Evolutionary conservation across 176 grass and related monocot genomes (phyloP), one percentile per base, ranked within the genome.

Genomic region (Juncus inflexus): DNA sequence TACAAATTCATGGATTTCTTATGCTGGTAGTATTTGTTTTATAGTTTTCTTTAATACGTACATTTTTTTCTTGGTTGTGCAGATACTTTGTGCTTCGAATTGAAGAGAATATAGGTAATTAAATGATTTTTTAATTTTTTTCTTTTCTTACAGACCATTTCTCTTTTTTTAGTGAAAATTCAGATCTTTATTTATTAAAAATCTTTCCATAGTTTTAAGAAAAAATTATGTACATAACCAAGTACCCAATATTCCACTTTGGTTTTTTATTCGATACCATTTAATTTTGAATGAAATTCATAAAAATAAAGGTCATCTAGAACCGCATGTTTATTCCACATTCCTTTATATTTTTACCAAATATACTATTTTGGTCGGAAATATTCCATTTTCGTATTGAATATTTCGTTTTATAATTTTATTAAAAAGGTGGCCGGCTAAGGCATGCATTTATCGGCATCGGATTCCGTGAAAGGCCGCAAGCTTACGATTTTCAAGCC

Each of bases 401-500:
- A 47, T 47, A 47, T 47, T 47, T 6, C 9, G 9, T 47, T 47
- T 47, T 47, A 2, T 10, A 42, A 43, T 71, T 42, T 70, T 35
- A 14, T 86, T 28, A 28, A 28, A 57, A 72, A 99, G 94, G 53
- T 91, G 92, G 87, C 42, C 84, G 92, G 16, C 76, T 83, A 54
- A 77, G 92, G 45, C 92, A 96, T 86, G 92, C 92, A 57, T 96
- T 89, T 71, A 91, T 96, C 60, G 92, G 92, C 56, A 77, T 96
- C 76, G 94, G 94, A 61, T 99, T 99, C 80, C 86, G 94, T 9
- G 94, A 99, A 90, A 99, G 94, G 70, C 59, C 88, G 71, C 59
- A 99, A 90, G 94, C 94, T 77, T 99, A 99, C 75, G 94, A 99
- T 55, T 99, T 99, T 77, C 94, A 99, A 82, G 94, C 94, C 84